Percentiles rank a stretch among this genome's conserved stretches.
Evolutionary conservation across 352 stramenopile genomes (phyloP).

Genomic region (Phytopythium chamaehyphon): DNA sequence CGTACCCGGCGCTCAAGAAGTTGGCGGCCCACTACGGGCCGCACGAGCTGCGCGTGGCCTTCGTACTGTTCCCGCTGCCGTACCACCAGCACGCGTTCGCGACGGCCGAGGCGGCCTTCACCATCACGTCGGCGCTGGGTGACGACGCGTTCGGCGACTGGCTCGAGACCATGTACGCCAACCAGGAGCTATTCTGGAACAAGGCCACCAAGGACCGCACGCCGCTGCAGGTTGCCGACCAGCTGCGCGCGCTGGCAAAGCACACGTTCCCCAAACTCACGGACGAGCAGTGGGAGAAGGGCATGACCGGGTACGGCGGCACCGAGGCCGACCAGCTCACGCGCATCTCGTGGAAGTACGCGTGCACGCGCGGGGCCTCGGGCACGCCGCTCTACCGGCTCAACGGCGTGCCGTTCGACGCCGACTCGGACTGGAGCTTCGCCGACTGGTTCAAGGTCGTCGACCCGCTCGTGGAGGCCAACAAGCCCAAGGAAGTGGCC

Average conservation of each 20-base stretch:
- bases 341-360: conserved; percentile 78
- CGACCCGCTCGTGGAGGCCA: conserved; percentile 37
- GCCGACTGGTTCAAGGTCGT: conserved; percentile 60
- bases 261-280: conserved; percentile 62
- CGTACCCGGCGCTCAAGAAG: conserved; percentile 63
- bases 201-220: conserved; percentile 75
- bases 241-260: conserved; percentile 57
- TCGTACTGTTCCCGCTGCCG: conserved; percentile 74
- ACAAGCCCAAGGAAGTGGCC: conserved; percentile 27
- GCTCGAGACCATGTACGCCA: conserved; percentile 76
- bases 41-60: conserved; percentile 57
- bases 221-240: conserved; percentile 56
- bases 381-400: conserved; percentile 77
- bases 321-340: conserved; percentile 56
- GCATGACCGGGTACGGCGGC: conserved; percentile 73
- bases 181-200: conserved; percentile 82
- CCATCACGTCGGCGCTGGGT: conserved; percentile 55
- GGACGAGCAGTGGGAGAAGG: conserved; percentile 57
- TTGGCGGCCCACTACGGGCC: conserved; percentile 47
- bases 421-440: conserved; percentile 58
- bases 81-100: conserved; percentile 79
- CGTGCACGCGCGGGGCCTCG: conserved; percentile 64
- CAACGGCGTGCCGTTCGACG: conserved; percentile 74
- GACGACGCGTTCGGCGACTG: conserved; percentile 56
- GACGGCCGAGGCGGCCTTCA: conserved; percentile 55